A percentile compares a stretch with the other conserved stretches of the same genome.
Conservation (phyloP, 1,284 basidiomycete species). For the Apiotrichum mycotoxinovorans region DNA sequence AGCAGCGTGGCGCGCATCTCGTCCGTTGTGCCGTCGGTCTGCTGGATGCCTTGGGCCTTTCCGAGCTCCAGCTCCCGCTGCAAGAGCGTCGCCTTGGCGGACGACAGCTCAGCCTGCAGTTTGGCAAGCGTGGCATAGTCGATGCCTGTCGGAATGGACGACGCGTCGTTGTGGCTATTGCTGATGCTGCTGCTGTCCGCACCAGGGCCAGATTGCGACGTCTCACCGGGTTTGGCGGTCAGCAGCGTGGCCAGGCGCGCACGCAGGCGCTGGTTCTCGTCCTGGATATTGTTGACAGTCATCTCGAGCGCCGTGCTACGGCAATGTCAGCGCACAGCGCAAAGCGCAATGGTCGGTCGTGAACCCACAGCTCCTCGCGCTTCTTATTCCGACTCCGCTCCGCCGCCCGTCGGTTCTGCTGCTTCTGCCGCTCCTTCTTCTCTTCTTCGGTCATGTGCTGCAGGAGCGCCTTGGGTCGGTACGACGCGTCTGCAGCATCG, state of each 20-base stretch:
- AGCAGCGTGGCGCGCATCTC: constrained; percentile 19
- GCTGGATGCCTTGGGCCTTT: constrained; percentile 1
- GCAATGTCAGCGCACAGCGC: constrained; percentile 2
- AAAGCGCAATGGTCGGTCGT: too few species aligned
- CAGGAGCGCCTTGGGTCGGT: constrained; percentile 13
- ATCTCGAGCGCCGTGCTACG: constrained; percentile 37
- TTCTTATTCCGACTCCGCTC: constrained; percentile 44
- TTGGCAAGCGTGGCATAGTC: constrained; percentile 30
- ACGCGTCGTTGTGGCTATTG: neutral
- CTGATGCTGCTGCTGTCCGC: neutral
- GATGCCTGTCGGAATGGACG: constrained; percentile 10
- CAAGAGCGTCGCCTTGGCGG: constrained; percentile 23
- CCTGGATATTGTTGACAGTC: constrained; percentile 37
- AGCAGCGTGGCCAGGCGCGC: constrained; percentile 30
- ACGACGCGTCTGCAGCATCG: neutral
- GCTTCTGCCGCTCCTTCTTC: constrained; percentile 42
- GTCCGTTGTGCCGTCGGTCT: constrained; percentile 8
- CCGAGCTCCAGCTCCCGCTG: constrained; percentile 24
- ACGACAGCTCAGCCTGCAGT: constrained; percentile 31
- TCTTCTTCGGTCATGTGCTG: constrained; percentile 26
- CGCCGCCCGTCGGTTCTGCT: constrained; percentile 46
- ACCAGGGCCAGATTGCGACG: neutral
- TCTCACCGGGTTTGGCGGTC: constrained; percentile 11
- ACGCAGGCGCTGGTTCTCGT: constrained; percentile 42
- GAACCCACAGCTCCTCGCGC: constrained; percentile 41